Conservation (phyloP, 176 grass and related monocot genomes). For the Microstegium vimineum region DNA sequence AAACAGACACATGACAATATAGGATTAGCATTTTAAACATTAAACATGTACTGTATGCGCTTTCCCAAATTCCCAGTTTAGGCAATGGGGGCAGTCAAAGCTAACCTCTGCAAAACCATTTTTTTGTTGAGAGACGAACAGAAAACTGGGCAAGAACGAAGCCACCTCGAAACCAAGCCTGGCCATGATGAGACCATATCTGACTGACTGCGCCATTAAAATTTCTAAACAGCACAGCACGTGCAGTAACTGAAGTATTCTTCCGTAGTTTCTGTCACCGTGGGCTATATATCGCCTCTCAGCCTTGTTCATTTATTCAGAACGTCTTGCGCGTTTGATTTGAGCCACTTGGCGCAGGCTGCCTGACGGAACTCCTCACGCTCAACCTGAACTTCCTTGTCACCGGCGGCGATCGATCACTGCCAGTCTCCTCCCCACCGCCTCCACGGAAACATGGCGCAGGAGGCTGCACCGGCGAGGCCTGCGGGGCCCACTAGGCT, state of each 20-base stretch:
- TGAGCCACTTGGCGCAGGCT: constrained; percentile 12
- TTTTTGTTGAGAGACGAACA: neutral
- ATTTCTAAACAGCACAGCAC: neutral
- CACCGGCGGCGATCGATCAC: constrained; percentile 18
- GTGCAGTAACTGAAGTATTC: neutral
- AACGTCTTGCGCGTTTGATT: neutral
- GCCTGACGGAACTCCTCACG: neutral
- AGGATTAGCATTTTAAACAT: neutral
- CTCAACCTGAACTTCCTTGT: neutral
- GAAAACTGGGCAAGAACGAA: neutral
- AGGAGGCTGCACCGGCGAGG: constrained; percentile 6
- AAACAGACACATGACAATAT: neutral
- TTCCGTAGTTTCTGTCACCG: neutral
- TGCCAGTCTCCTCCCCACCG: neutral
- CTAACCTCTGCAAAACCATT: neutral
- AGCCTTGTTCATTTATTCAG: neutral
- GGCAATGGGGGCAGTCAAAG: neutral
- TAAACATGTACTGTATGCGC: neutral
- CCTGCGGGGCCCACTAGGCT: constrained; percentile 44
- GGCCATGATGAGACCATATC: neutral
- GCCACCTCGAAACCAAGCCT: neutral
- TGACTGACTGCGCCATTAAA: neutral
- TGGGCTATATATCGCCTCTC: neutral
- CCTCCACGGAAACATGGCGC: constrained; percentile 19
- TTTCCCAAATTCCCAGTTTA: neutral